Evolutionary conservation across 306 rosid genomes (phyloP), one percentile per base, ranked within the genome.

Genomic region (Cucurbita ficifolia): DNA sequence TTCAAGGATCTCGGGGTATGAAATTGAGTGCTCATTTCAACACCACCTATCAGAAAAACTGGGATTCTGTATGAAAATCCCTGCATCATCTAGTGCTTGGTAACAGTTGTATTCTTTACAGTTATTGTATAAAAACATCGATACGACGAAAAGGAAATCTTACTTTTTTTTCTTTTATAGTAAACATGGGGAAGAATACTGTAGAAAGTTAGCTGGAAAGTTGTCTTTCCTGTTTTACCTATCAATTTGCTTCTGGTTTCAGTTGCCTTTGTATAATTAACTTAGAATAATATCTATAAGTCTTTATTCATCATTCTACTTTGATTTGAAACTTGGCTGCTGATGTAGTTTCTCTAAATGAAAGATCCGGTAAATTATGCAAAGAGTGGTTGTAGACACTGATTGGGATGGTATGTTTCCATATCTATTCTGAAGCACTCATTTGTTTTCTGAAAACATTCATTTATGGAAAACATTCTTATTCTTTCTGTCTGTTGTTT

Each of bases 401-500:
- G 74, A 69, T 69, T 48, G 42, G 58, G 58, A 69, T 35, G 35
- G 58, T 29, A 69, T 48, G 16, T 69, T 46, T 9, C 38, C 50
- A 64, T 64, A 36, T 1, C 71, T 48, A 16, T 48, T 48, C 74
- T 21, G 39, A 12, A 48, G 22, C 45, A 69, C 58, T 69, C 57
- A 69, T 69, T 29, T 43, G 74, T 69, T 16, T 68, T 24, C 10
- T 24, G 73, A 68, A 63, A 24, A 45, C 54, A 42, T 69, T 29
- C 39, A 36, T 69, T 46, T 48, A 43, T 24, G 21, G 42, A 29
- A 69, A 70, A 33, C 74, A 70, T 46, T 69, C 59, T 50, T 70
- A 70, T 70, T 70, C 74, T 70, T 50, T 70, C 24, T 70, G 74
- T 70, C 74, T 49, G 29, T 70, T 70, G 74, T 70, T 50, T 48